Evolutionary conservation across 306 rosid genomes (phyloP).

Genomic region (Cucumis cinereus): DNA sequence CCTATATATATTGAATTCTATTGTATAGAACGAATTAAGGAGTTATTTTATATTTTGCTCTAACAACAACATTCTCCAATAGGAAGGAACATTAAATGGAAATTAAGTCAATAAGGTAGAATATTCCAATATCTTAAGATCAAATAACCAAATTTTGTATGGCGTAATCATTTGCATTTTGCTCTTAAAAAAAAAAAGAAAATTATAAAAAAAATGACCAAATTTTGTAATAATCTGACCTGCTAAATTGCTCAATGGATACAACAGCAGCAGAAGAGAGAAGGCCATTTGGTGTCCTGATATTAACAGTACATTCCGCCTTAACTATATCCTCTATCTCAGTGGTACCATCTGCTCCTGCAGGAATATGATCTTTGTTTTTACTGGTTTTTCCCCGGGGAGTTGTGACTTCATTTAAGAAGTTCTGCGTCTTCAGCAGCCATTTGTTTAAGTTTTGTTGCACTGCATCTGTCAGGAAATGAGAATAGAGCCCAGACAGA

Average conservation of each 20-base stretch:
- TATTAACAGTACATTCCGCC: slow-evolving; percentile 61
- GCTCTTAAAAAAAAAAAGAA: too few species aligned
- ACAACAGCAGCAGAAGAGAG: slow-evolving; percentile 77
- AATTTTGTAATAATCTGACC: slow-evolving; percentile 34
- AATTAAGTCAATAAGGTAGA: not conserved
- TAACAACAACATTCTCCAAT: not conserved
- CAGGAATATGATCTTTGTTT: slow-evolving; percentile 36
- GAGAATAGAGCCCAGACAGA: slow-evolving; percentile 3
- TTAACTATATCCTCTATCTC: slow-evolving; percentile 58
- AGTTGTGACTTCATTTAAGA: slow-evolving; percentile 68
- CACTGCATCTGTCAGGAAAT: slow-evolving; percentile 36
- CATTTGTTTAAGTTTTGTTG: slow-evolving; percentile 57
- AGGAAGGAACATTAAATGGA: not conserved
- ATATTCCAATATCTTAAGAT: not conserved
- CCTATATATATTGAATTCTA: too few species aligned
- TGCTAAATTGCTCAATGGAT: slow-evolving; percentile 95
- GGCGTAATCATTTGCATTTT: too few species aligned
- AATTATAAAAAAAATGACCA: not conserved
- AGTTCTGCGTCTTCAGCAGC: slow-evolving; percentile 63
- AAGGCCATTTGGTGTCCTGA: slow-evolving; percentile 50
- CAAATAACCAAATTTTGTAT: not conserved
- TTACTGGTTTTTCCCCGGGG: slow-evolving; percentile 53
- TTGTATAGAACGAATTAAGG: too few species aligned
- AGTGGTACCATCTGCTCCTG: slow-evolving; percentile 25
- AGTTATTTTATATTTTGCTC: too few species aligned